These are phyloP conservation scores for Trichoderma semiorbis DNA, from an alignment of 2,329 filamentous ascomycete species.

Conservation along the genomic window DNA sequence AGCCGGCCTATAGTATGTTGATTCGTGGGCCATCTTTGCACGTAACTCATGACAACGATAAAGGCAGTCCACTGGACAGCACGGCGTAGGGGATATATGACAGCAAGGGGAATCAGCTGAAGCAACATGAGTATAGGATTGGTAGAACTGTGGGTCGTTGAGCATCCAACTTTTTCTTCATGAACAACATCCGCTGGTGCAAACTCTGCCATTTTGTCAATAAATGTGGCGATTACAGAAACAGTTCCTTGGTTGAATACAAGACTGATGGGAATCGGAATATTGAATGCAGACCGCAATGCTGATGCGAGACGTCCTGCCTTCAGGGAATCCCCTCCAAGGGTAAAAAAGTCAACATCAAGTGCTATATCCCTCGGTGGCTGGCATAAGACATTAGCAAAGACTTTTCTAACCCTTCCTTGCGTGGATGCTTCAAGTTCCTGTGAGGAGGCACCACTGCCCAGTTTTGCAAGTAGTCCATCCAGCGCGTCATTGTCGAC, in stretches of 20 bases:
- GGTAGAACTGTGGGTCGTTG: slow-evolving; percentile 46
- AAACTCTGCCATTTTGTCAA: slow-evolving; percentile 32
- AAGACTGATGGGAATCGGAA: slow-evolving; percentile 48
- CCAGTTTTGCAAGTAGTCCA: slow-evolving; percentile 27
- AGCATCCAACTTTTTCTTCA: slow-evolving; percentile 33
- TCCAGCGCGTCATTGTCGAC: slow-evolving; percentile 38
- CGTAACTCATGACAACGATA: slow-evolving; percentile 44
- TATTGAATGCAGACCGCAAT: slow-evolving; percentile 47
- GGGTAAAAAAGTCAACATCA: slow-evolving; percentile 48
- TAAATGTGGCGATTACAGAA: slow-evolving; percentile 35
- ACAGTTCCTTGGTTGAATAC: slow-evolving; percentile 50
- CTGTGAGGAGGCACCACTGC: slow-evolving; percentile 24
- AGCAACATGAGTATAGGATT: slow-evolving; percentile 46
- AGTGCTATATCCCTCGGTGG: slow-evolving; percentile 36
- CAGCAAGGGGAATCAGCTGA: slow-evolving; percentile 47
- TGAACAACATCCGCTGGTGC: neutral
- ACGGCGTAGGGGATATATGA: slow-evolving; percentile 50
- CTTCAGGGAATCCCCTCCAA: slow-evolving; percentile 52
- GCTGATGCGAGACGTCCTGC: slow-evolving; percentile 51
- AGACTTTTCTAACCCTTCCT: slow-evolving; percentile 40
- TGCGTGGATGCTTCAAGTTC: slow-evolving; percentile 30
- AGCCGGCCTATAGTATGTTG: slow-evolving; percentile 42
- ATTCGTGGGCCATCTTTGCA: slow-evolving; percentile 39
- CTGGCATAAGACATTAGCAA: slow-evolving; percentile 44
- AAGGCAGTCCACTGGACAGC: slow-evolving; percentile 53